phyloP scores from a whole-genome alignment of 257 asterid genomes.

The Solanum verrucosum region DNA sequence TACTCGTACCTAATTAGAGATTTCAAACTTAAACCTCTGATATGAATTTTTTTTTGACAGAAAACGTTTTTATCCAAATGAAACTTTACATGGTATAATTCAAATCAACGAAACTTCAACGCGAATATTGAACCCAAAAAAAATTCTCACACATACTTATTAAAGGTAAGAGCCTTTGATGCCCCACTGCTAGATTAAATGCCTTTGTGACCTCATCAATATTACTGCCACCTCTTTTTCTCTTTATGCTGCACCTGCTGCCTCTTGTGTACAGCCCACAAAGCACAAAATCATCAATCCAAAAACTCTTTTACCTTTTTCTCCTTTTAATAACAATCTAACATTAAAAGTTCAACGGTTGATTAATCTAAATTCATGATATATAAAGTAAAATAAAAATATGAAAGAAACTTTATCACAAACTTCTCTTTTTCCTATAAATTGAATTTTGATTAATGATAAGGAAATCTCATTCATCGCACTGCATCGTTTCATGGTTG shows the following conservation, averaged over 20 bases:
- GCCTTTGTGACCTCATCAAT: conserved; percentile 37
- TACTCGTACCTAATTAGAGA: too few species aligned
- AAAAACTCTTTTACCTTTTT: neutral
- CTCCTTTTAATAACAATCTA: neutral
- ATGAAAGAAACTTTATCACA: neutral
- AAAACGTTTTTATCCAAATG: fast-evolving
- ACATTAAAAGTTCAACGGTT: neutral
- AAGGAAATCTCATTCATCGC: neutral
- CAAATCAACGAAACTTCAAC: fast-evolving
- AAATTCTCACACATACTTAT: neutral
- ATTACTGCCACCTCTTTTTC: neutral
- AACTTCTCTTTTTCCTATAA: neutral
- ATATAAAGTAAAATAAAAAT: neutral
- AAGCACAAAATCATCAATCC: neutral
- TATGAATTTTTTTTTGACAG: too few species aligned
- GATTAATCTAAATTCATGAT: neutral
- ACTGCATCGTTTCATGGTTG: neutral
- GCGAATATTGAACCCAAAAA: too few species aligned
- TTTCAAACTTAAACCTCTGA: fast-evolving
- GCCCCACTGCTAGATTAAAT: conserved; percentile 60
- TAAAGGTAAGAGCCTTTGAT: conserved; percentile 25
- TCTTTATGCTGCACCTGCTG: neutral
- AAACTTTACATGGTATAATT: fast-evolving
- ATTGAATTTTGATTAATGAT: neutral
- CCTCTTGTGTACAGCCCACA: neutral